These are phyloP conservation scores for sunflower (Helianthus annuus) DNA, from an alignment of 129 eudicot genomes.

Conservation along the genomic window HanXRQr2.0-SUNRISE NC_035446.2:168930255-168930754, in stretches of 20 bases:
- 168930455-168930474: no score
- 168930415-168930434: no score
- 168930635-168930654: constrained; percentile 65
- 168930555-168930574: constrained; percentile 91
- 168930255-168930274: no score
- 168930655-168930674: constrained; percentile 91
- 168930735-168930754: constrained; percentile 43
- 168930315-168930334: no score
- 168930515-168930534: constrained; percentile 98
- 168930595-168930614: constrained; percentile 85
- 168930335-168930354: no score
- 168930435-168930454: no score
- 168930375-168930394: no score
- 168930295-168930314: no score
- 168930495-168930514: constrained; percentile 74
- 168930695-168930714: constrained; percentile 85
- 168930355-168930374: no score
- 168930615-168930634: constrained; percentile 70
- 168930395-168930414: no score
- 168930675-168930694: constrained; percentile 98
- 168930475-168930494: constrained; percentile 95
- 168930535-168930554: constrained; percentile 99
- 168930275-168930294: no score
- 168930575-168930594: constrained; percentile 59
- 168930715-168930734: constrained; percentile 62